These are phyloP conservation scores for Melanogaster broomeanus DNA, from an alignment of 768 basidiomycete genomes.

Conservation along the genomic window DNA sequence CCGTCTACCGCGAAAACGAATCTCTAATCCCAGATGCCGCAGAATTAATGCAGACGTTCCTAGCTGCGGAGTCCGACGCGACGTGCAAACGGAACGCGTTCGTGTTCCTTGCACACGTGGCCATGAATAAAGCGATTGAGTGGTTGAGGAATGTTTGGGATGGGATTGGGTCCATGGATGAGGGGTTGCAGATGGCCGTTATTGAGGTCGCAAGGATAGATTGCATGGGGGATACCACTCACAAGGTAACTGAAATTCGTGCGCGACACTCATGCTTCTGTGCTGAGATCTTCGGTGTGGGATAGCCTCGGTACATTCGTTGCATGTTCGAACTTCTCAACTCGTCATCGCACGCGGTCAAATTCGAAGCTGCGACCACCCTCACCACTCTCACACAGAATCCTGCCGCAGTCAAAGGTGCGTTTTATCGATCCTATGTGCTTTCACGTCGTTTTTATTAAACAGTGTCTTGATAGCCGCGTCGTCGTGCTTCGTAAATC, in stretches of 20 bases:
- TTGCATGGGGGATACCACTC: conserved; percentile 80
- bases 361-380: conserved; percentile 96
- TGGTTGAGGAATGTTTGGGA: conserved; percentile 88
- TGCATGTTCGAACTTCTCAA: conserved; percentile 89
- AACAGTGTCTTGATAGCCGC: conserved; percentile 58
- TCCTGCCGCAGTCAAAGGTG: conserved; percentile 94
- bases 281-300: conserved; percentile 4
- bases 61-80: conserved; percentile 92
- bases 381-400: conserved; percentile 94
- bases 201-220: conserved; percentile 93
- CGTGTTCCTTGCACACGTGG: conserved; percentile 84
- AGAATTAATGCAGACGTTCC: conserved; percentile 94
- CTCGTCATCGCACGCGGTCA: conserved; percentile 88
- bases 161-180: conserved; percentile 78
- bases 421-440: conserved; percentile 3
- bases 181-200: conserved; percentile 92
- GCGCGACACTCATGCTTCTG: neutral
- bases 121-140: conserved; percentile 90
- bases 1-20: conserved; percentile 94
- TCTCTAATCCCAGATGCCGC: conserved; percentile 95
- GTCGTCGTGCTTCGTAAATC: conserved; percentile 82
- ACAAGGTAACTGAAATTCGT: conserved; percentile 58
- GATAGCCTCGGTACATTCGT: conserved; percentile 88
- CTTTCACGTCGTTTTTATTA: neutral
- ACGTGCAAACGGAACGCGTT: conserved; percentile 97